Evolutionary conservation across 192 early-diverging fungal species (phyloP).

Genomic region (Radiomyces spectabilis): DNA sequence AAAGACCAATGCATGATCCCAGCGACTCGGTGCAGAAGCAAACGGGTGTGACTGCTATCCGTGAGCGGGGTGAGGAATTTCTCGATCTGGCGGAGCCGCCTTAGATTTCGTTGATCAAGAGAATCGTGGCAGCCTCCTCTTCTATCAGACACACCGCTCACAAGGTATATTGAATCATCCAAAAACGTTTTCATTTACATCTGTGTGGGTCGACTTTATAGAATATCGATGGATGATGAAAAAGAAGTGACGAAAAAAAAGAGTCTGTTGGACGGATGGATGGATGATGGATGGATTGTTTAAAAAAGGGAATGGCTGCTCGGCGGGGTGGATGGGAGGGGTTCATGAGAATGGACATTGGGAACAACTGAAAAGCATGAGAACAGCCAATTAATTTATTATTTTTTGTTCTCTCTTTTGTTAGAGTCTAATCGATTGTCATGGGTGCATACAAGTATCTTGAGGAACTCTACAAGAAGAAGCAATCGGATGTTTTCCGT

Average conservation of each 20-base stretch:
- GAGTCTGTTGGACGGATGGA: slow-evolving; percentile 11
- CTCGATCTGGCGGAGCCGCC: too few species aligned
- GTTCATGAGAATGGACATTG: not conserved
- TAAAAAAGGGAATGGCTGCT: too few species aligned
- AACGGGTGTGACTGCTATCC: too few species aligned
- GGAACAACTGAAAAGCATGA: not conserved
- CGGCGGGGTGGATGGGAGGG: not conserved
- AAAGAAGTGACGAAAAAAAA: too few species aligned
- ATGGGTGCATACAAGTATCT: slow-evolving; percentile 72
- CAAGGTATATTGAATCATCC: not conserved
- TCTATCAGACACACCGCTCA: not conserved
- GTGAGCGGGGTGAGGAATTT: not conserved
- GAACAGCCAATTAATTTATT: not conserved
- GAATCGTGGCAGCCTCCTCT: not conserved
- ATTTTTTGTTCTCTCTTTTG: not conserved
- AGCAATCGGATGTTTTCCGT: slow-evolving; percentile 98
- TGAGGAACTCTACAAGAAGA: slow-evolving; percentile 96
- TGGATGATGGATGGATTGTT: slow-evolving; percentile 13
- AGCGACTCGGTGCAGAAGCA: too few species aligned
- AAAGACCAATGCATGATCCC: too few species aligned
- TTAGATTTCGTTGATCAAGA: not conserved
- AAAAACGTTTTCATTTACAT: too few species aligned
- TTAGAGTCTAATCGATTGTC: not conserved
- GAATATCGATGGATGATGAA: too few species aligned
- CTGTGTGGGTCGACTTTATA: too few species aligned